phyloP scores from a whole-genome alignment of 202 grass and related monocot genomes.

The Cymbopogon flexuosus region DNA sequence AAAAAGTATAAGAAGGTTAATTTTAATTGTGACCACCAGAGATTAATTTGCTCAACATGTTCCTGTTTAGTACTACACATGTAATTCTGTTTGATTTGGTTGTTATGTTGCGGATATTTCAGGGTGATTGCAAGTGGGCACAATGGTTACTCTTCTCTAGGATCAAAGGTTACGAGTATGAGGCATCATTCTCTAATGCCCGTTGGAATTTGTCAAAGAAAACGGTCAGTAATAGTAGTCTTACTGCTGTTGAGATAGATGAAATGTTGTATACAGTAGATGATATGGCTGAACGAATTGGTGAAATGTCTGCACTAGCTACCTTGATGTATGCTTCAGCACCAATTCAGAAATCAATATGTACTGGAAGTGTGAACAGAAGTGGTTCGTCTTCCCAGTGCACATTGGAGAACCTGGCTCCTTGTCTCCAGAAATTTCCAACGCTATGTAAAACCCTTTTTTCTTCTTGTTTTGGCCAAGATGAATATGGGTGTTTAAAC shows the following conservation, averaged over 20 bases:
- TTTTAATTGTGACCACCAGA: constrained; percentile 10
- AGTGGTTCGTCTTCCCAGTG: constrained; percentile 61
- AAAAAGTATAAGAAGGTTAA: constrained; percentile 5
- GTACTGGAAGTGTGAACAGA: constrained; percentile 79
- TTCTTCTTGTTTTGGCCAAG: constrained; percentile 66
- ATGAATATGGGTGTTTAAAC: constrained; percentile 60
- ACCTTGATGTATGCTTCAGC: constrained; percentile 90
- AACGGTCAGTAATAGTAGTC: constrained; percentile 34
- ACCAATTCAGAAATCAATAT: constrained; percentile 80
- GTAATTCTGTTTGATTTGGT: constrained; percentile 12
- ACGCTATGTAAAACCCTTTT: constrained; percentile 71
- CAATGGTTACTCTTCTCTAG: constrained; percentile 90
- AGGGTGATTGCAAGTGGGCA: constrained; percentile 93
- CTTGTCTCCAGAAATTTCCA: constrained; percentile 64
- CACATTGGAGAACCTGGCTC: constrained; percentile 67
- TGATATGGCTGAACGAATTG: constrained; percentile 78
- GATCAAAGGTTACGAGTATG: constrained; percentile 63
- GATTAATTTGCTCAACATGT: constrained; percentile 26
- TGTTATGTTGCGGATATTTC: constrained; percentile 23
- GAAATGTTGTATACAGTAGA: constrained; percentile 74
- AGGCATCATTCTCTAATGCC: constrained; percentile 84
- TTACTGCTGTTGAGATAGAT: constrained; percentile 65
- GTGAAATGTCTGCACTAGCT: constrained; percentile 81
- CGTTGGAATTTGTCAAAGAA: constrained; percentile 75
- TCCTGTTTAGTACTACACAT: constrained; percentile 16